Evolutionary conservation across 257 asterid species (phyloP).

Genomic region (Fraxinus quadrangulata): DNA sequence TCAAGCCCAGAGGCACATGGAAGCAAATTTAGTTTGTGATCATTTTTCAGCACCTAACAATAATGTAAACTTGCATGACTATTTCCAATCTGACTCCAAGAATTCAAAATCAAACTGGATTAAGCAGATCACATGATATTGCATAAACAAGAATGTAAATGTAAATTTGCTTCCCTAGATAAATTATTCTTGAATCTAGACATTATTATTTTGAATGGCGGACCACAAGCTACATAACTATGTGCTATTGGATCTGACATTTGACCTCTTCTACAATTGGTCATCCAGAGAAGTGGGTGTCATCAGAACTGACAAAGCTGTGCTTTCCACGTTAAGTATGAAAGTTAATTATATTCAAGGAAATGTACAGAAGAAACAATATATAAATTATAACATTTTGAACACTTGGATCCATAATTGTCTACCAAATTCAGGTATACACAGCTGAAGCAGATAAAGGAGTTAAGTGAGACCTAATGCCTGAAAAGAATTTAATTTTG

Average conservation of each 20-base stretch:
- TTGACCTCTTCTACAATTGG: not conserved
- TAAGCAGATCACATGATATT: not conserved
- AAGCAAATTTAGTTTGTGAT: not conserved
- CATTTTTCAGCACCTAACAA: not conserved
- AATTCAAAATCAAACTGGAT: not conserved
- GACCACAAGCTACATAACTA: not conserved
- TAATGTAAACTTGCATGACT: not conserved
- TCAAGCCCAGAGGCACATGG: not conserved
- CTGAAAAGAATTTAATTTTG: slow-evolving; percentile 12
- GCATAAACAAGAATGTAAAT: not conserved
- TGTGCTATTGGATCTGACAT: not conserved
- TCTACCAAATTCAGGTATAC: not conserved
- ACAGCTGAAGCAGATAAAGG: slow-evolving; percentile 7
- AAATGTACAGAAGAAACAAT: not conserved
- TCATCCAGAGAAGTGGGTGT: not conserved
- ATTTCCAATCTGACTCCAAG: not conserved
- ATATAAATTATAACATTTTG: not conserved
- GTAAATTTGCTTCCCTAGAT: not conserved
- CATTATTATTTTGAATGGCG: not conserved
- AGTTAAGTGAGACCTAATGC: slow-evolving; percentile 10
- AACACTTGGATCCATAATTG: slow-evolving; percentile 1
- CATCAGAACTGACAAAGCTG: not conserved
- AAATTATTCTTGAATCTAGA: not conserved
- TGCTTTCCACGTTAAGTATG: not conserved
- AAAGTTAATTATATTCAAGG: not conserved